Evolutionary conservation across 768 basidiomycete species (phyloP).

Genomic region (Suillus cothurnatus): DNA sequence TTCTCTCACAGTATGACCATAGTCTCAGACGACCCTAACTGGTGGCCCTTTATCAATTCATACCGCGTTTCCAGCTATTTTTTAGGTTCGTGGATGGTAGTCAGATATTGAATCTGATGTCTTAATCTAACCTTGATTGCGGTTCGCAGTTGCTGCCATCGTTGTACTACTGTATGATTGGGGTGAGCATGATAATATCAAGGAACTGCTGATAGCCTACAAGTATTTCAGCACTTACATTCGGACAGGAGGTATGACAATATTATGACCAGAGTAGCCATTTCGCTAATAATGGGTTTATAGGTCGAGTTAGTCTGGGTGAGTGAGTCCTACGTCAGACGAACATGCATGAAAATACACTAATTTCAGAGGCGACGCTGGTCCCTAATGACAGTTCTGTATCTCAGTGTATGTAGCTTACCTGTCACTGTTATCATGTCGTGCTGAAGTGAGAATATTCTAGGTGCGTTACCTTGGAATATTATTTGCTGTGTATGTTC

Average conservation of each 20-base stretch:
- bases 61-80: not conserved
- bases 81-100: not conserved
- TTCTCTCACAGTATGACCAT: not conserved
- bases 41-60: not conserved
- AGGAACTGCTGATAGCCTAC: not conserved
- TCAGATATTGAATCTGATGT: not conserved
- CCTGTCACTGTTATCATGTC: too few relatives aligned
- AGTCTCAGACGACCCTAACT: not conserved
- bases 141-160: not conserved
- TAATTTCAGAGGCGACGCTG: too few relatives aligned
- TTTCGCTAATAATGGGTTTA: not conserved
- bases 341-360: too few relatives aligned
- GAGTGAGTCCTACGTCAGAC: too few relatives aligned
- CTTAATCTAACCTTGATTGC: not conserved
- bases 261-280: not conserved
- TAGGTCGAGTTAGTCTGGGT: too few relatives aligned
- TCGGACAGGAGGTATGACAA: not conserved
- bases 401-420: too few relatives aligned
- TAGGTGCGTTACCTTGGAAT: too few relatives aligned
- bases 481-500: not conserved
- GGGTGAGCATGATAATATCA: not conserved
- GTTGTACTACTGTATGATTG: not conserved
- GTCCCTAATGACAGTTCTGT: too few relatives aligned
- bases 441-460: too few relatives aligned
- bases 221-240: not conserved